Base-by-base conservation (phyloP, 1,284 basidiomycete species). In the Spongiforma sp. region DNA sequence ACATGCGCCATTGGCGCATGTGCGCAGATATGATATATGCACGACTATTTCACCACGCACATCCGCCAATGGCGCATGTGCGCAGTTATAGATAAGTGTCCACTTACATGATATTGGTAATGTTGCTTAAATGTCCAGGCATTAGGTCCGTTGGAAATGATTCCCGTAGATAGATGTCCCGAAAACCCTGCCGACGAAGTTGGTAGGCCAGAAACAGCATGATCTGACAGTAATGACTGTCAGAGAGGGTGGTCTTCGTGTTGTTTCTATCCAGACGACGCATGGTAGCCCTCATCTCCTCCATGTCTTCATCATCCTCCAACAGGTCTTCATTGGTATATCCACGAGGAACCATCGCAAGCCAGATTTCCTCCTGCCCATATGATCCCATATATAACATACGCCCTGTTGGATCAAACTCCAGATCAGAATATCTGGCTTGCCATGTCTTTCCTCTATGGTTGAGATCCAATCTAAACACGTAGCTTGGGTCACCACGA, bases 351-450 rank as follows among this genome's bases (percentile, higher is more conserved):
- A 46, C 62, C 54, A 63, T 63, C 21, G 43, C 57, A 2, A 63
- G 19, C 62, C 62, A 63, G 0, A 63, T 34, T n/a, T 63, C 62
- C 7, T 60, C 59, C 26, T 63, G 62, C 2, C 21, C 10, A 24
- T 43, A 57, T 24, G 21, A 37, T 14, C 62, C 58, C 9, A 63
- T 50, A 15, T 48, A 63, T 4, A 63, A 32, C 62, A 63, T 63
- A 6, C 46, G 19, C 34, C 62, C 62, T 10, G 30, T 34, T 0
- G 59, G 46, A 9, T 60, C 54, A 19, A 63, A 63, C 7, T 39
- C 62, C 7, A 63, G 36, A 19, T 63, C 55, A 0, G n/a, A 10
- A 36, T 63, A 33, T 4, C 48, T 28, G 11, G 62, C 62, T 30
- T 43, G 41, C 59, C 59, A 63, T 21, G 8, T 9, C 34, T 60